Percentiles rank a stretch among this genome's conserved stretches.
Conservation (phyloP, 2,329 filamentous ascomycete species). For the Trichoderma sp. region DNA sequence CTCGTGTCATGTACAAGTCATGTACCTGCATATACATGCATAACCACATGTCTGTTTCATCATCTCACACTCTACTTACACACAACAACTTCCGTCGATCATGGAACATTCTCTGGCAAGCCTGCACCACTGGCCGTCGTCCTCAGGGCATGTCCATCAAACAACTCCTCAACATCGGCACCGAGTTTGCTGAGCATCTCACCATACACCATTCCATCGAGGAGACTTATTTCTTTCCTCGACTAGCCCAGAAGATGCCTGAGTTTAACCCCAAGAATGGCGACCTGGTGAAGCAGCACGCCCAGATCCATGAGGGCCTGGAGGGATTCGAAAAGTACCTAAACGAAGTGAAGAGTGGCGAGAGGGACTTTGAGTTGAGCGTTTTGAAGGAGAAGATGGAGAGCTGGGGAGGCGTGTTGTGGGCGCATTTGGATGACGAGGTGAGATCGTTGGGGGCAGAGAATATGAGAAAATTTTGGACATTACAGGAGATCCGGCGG, state of each 20-base stretch:
- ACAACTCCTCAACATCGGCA: constrained; percentile 66
- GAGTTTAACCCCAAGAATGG: constrained; percentile 62
- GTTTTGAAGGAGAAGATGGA: constrained; percentile 74
- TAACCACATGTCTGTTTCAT: not conserved
- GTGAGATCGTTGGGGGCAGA: constrained; percentile 76
- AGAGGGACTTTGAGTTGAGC: constrained; percentile 57
- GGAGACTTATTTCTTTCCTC: constrained; percentile 77
- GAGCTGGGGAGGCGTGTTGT: constrained; percentile 74
- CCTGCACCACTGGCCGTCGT: constrained; percentile 60
- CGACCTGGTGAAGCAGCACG: constrained; percentile 72
- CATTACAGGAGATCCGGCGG: constrained; percentile 67
- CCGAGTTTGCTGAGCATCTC: constrained; percentile 72
- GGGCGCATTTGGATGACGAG: constrained; percentile 83
- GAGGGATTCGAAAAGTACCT: constrained; percentile 69
- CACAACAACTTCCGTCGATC: constrained; percentile 74
- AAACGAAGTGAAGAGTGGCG: constrained; percentile 59
- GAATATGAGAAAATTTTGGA: constrained; percentile 88
- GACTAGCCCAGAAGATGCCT: constrained; percentile 75
- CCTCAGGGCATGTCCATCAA: constrained; percentile 65
- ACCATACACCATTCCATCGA: constrained; percentile 80
- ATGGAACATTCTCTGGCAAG: constrained; percentile 71
- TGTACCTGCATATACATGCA: not conserved
- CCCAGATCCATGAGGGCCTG: constrained; percentile 74
- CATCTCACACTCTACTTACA: constrained; percentile 34
- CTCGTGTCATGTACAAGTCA: not conserved